Base-by-base conservation (phyloP, 176 grass and related monocot genomes). In the Phoenix dactylifera region DNA sequence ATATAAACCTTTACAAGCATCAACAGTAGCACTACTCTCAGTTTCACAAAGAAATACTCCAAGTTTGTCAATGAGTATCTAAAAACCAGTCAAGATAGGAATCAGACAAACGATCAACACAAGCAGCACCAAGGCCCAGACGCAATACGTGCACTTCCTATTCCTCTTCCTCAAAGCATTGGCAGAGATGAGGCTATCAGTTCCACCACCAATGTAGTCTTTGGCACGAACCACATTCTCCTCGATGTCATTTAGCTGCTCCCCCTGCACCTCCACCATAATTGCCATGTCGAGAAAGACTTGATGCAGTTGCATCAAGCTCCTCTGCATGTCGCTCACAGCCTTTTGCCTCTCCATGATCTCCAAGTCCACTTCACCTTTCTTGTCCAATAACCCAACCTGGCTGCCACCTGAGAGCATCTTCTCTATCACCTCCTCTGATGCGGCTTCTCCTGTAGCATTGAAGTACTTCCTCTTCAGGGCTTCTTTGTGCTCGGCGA, bases 241-340 rank as follows among this genome's bases (percentile, higher is more conserved):
- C 66, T 82, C 79, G 26, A 82, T 82, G 48, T 76, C 73, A 52
- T 82, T 72, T 67, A 82, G 26, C 49, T 82, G 50, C 55, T 82
- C 79, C 49, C 76, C 73, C 64, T 82, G 73, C 15, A 16, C 28
- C 66, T 82, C 79, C 49, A 82, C 67, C 59, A 76, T 72, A 16
- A 82, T 49, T 14, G 72, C 60, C 79, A 82, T 82, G 61, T 82
- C 79, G 7, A 76, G 66, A 61, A 82, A 82, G 10, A 82, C 53
- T 63, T 76, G 79, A 68, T 82, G 79, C 60, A 82, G 61, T 67
- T 76, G 71, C 67, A 51, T 75, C 79, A 82, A 67, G 50, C 79
- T 82, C 60, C 60, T 66, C 69, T 60, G 68, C 7, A 82, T 82
- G 22, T 82, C 79, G 50, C 48, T 72, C 18, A 82, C 79, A 1